Conservation (phyloP, 768 basidiomycete genomes). For the Crucibulum laeve region DNA sequence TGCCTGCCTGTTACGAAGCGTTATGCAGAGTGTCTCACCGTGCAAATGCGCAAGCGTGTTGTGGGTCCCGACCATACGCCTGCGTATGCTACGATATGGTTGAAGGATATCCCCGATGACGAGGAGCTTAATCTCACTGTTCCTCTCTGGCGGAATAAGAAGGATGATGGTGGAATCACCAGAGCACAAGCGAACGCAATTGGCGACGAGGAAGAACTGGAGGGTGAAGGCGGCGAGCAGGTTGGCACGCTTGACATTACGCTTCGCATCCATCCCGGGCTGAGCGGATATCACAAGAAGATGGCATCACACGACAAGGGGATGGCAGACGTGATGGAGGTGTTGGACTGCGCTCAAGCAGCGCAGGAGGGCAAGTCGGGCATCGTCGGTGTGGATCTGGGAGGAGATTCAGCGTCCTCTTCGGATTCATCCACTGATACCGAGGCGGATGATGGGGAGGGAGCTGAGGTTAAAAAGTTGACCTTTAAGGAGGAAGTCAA, state of each 20-base stretch:
- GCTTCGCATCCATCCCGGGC: constrained; percentile 34
- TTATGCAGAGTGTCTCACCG: constrained; percentile 32
- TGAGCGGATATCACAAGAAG: constrained; percentile 37
- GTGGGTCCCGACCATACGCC: constrained; percentile 28
- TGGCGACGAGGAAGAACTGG: constrained; percentile 5
- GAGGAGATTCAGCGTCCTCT: not conserved
- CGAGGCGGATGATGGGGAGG: constrained; percentile 9
- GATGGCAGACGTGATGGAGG: constrained; percentile 37
- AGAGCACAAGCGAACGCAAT: constrained; percentile 22
- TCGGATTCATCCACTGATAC: constrained; percentile 2
- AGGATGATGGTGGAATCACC: constrained; percentile 12
- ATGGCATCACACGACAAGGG: constrained; percentile 28
- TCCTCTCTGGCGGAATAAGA: constrained; percentile 20
- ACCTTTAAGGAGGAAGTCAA: constrained; percentile 26
- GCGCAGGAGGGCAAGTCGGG: constrained; percentile 20
- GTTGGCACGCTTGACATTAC: constrained; percentile 28
- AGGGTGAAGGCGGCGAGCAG: constrained; percentile 2
- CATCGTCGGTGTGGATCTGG: constrained; percentile 16
- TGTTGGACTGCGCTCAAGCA: constrained; percentile 36
- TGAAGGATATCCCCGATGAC: constrained; percentile 37
- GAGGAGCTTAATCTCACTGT: constrained; percentile 22
- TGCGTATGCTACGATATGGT: constrained; percentile 35
- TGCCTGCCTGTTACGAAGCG: constrained; percentile 36
- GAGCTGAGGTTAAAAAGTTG: constrained; percentile 10
- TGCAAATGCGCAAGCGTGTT: constrained; percentile 29